Conservation (phyloP, 148 eudicot species). For the Rhododendron griersonianum region DNA sequence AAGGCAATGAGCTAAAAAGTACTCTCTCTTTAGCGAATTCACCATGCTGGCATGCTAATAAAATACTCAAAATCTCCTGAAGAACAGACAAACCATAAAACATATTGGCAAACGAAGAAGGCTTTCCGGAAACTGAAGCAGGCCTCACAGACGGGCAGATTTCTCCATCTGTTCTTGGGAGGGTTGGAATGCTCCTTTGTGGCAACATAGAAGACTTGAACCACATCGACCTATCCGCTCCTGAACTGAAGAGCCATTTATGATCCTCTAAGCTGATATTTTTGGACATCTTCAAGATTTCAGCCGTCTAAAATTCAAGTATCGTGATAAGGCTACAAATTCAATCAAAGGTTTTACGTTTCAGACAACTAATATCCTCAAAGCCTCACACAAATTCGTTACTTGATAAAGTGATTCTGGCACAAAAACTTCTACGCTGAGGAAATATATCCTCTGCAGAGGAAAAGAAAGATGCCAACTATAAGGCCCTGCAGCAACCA, state of each 20-base stretch:
- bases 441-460: neutral
- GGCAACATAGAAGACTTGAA: slow-evolving; percentile 15
- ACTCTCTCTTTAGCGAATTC: slow-evolving; percentile 49
- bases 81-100: slow-evolving; percentile 56
- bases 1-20: slow-evolving; percentile 72
- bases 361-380: neutral
- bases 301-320: slow-evolving; percentile 54
- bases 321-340: slow-evolving; percentile 9
- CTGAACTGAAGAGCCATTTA: slow-evolving; percentile 29
- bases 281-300: slow-evolving; percentile 44
- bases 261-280: slow-evolving; percentile 32
- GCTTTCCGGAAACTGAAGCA: slow-evolving; percentile 29
- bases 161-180: slow-evolving; percentile 28
- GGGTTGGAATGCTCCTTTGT: slow-evolving; percentile 18
- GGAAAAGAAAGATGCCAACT: neutral
- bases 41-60: slow-evolving; percentile 36
- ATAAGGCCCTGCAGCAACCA: neutral
- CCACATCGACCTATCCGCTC: slow-evolving; percentile 26
- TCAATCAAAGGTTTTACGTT: neutral
- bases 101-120: slow-evolving; percentile 26
- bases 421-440: neutral
- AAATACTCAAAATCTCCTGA: slow-evolving; percentile 50
- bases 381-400: neutral
- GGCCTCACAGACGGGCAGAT: slow-evolving; percentile 15
- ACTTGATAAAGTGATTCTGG: neutral